Conservation (phyloP, 768 basidiomycete species). For the Lactarius psammicola region DNA sequence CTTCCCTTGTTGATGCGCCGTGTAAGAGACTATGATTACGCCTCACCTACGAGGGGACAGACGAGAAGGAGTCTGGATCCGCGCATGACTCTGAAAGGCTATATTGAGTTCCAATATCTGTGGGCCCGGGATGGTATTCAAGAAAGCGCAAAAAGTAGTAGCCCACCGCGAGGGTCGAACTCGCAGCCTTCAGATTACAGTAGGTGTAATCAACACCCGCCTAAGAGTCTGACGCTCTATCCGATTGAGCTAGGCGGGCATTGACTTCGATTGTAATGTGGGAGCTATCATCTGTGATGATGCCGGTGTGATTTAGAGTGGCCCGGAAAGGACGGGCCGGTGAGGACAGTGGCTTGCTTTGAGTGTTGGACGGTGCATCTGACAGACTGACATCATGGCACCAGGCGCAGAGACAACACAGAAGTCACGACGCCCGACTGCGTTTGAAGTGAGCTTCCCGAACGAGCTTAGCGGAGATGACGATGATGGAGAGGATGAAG, state of each 20-base stretch:
- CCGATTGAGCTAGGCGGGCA: constrained; percentile 67
- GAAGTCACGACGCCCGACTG: constrained; percentile 39
- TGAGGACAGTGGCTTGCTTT: no score
- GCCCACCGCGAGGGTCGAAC: constrained; percentile 65
- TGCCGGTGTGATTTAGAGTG: neutral
- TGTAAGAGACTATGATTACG: no score
- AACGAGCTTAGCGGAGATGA: constrained; percentile 36
- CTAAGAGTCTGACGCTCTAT: constrained; percentile 68
- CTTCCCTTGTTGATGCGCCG: no score
- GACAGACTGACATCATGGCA: constrained; percentile 7
- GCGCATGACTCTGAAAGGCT: neutral
- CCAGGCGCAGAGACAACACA: neutral
- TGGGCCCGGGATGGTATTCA: no score
- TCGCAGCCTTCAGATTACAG: constrained; percentile 56
- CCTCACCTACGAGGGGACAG: no score
- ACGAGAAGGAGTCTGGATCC: no score
- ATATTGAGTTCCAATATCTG: neutral
- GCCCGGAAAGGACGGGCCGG: neutral
- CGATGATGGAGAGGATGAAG: neutral
- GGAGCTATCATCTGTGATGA: neutral
- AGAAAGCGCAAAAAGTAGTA: constrained; percentile 31
- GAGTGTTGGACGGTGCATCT: neutral
- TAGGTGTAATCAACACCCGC: neutral
- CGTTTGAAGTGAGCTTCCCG: constrained; percentile 55
- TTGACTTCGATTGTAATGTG: neutral